phyloP scores from a whole-genome alignment of 1,139 yeast genomes.

The Candida labiduridarum region DNA sequence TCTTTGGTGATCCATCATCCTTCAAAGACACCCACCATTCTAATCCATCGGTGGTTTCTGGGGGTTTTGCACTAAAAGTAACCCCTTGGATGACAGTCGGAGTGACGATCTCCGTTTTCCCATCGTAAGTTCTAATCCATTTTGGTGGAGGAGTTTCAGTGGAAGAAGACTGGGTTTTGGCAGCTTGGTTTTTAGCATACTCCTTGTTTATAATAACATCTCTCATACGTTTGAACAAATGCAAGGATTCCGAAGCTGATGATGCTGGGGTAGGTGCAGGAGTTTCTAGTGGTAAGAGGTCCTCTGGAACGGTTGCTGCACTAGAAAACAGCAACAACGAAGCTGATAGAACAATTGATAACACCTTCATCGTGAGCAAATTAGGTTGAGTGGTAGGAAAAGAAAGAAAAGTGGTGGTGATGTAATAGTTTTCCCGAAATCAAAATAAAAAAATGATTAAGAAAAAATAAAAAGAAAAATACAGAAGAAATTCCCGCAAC shows the following conservation, averaged over 20 bases:
- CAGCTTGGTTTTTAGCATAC: slow-evolving; percentile 33
- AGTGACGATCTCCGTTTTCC: slow-evolving; percentile 63
- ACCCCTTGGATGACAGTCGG: slow-evolving; percentile 85
- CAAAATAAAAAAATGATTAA: neutral
- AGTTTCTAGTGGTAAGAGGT: slow-evolving; percentile 14
- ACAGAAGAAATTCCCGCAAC: neutral
- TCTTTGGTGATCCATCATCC: slow-evolving; percentile 79
- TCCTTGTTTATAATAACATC: slow-evolving; percentile 46
- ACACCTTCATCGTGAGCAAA: slow-evolving; percentile 12
- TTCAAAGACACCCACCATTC: slow-evolving; percentile 83
- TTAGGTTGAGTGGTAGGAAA: neutral
- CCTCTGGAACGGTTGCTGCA: slow-evolving; percentile 15
- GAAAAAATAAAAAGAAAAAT: neutral
- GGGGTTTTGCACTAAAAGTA: slow-evolving; percentile 76
- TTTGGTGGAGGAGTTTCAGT: slow-evolving; percentile 43
- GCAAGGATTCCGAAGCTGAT: slow-evolving; percentile 5
- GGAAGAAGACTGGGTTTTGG: slow-evolving; percentile 17
- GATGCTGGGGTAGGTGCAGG: slow-evolving; percentile 13
- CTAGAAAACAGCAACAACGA: slow-evolving; percentile 10
- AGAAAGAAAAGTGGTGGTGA: neutral
- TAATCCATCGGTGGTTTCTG: slow-evolving; percentile 63
- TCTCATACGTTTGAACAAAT: slow-evolving; percentile 33
- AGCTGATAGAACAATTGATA: slow-evolving; percentile 11
- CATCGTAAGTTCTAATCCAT: slow-evolving; percentile 72
- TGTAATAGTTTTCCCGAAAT: neutral